Evolutionary conservation across 2,329 filamentous ascomycete species (phyloP).

Genomic region (Ceratocystis papillata): DNA sequence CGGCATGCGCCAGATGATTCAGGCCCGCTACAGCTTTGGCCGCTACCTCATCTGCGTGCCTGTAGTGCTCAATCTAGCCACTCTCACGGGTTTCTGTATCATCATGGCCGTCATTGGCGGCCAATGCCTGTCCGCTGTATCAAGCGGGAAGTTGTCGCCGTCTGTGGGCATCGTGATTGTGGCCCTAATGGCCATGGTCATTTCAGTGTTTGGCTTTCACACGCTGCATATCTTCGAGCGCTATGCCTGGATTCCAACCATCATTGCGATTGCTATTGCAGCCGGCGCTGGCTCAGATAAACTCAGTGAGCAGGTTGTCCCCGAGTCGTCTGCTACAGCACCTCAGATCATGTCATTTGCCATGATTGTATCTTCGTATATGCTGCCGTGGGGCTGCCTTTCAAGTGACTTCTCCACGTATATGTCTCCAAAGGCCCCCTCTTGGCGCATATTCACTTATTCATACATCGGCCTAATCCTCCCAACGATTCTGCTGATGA

Average conservation of each 20-base stretch:
- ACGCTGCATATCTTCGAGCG: slow-evolving; percentile 48
- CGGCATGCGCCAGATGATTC: slow-evolving; percentile 55
- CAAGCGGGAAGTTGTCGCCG: slow-evolving; percentile 39
- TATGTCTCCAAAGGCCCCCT: slow-evolving; percentile 41
- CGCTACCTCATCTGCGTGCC: slow-evolving; percentile 49
- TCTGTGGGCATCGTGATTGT: slow-evolving; percentile 52
- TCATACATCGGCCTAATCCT: slow-evolving; percentile 45
- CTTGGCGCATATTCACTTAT: slow-evolving; percentile 40
- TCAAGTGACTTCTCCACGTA: slow-evolving; percentile 53
- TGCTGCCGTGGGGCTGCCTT: slow-evolving; percentile 51
- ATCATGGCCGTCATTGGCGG: slow-evolving; percentile 52
- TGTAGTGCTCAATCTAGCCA: slow-evolving; percentile 52
- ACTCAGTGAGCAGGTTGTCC: slow-evolving; percentile 39
- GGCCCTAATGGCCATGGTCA: slow-evolving; percentile 44
- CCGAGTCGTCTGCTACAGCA: slow-evolving; percentile 26
- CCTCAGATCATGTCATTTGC: slow-evolving; percentile 44
- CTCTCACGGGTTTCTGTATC: slow-evolving; percentile 52
- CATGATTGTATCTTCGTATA: slow-evolving; percentile 51
- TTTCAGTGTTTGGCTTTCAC: slow-evolving; percentile 52
- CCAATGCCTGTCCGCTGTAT: slow-evolving; percentile 46
- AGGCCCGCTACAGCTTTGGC: slow-evolving; percentile 52
- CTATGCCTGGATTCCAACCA: slow-evolving; percentile 46
- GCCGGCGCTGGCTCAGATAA: slow-evolving; percentile 43
- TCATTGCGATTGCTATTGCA: slow-evolving; percentile 45
- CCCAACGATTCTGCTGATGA: slow-evolving; percentile 50